These are phyloP conservation scores for Colletotrichum sp. DNA, from an alignment of 2,329 filamentous ascomycete genomes.

Conservation along the genomic window DNA sequence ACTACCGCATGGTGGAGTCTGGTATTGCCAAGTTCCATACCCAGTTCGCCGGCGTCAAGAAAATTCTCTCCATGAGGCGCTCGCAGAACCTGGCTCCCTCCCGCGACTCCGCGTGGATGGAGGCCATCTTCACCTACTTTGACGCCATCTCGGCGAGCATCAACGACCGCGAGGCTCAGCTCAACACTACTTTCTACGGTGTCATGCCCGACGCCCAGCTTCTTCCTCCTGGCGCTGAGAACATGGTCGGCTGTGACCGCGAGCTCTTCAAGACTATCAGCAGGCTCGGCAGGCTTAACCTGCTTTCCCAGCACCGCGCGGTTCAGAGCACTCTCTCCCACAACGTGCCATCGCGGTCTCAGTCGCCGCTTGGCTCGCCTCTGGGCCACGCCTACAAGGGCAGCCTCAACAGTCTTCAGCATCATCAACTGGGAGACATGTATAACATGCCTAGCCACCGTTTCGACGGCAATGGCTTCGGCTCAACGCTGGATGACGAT, in stretches of 20 bases:
- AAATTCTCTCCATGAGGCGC: constrained; percentile 80
- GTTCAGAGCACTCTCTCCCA: constrained; percentile 45
- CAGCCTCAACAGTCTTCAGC: constrained; percentile 27
- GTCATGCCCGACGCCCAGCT: constrained; percentile 51
- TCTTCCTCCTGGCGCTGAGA: constrained; percentile 72
- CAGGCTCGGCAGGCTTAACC: constrained; percentile 82
- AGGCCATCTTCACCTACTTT: constrained; percentile 92
- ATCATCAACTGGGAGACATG: constrained; percentile 31
- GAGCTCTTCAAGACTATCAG: constrained; percentile 86
- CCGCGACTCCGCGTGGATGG: constrained; percentile 86
- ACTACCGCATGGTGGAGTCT: constrained; percentile 93
- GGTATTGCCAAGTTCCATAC: constrained; percentile 93
- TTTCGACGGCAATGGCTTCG: constrained; percentile 73
- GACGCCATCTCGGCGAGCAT: constrained; percentile 91
- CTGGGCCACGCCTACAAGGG: constrained; percentile 48
- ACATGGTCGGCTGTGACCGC: constrained; percentile 86
- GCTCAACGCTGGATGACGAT: constrained; percentile 59
- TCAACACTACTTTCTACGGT: constrained; percentile 71
- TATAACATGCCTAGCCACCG: constrained; percentile 54
- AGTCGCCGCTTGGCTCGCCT: constrained; percentile 46
- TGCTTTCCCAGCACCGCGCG: constrained; percentile 74
- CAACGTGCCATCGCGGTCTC: constrained; percentile 31
- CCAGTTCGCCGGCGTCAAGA: constrained; percentile 91
- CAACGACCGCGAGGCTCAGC: constrained; percentile 88
- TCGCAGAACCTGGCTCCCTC: constrained; percentile 53